Evolutionary conservation across 2,329 filamentous ascomycete species (phyloP).

Genomic region (Sporothrix pallida): DNA sequence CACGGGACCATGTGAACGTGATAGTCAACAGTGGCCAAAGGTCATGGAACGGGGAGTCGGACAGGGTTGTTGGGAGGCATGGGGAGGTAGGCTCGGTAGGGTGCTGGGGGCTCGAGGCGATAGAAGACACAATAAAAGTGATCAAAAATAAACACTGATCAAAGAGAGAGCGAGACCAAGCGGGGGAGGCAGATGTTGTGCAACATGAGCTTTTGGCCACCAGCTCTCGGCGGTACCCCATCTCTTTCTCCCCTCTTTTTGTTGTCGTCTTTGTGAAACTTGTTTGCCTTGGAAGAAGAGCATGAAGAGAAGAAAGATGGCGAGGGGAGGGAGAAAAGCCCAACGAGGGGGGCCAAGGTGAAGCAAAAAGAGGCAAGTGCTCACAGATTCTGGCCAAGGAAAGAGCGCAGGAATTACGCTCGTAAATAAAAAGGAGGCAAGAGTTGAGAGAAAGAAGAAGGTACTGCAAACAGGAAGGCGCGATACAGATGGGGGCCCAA

Average conservation of each 20-base stretch:
- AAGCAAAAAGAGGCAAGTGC: neutral
- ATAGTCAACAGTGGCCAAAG: too few relatives aligned
- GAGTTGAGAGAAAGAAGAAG: too few relatives aligned
- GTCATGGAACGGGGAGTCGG: neutral
- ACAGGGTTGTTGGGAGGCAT: neutral
- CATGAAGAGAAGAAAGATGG: neutral
- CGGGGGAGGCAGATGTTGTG: neutral
- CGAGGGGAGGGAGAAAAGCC: neutral
- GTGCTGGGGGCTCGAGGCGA: neutral
- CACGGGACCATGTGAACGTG: too few relatives aligned
- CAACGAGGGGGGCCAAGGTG: neutral
- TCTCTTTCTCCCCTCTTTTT: neutral
- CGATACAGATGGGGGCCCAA: neutral
- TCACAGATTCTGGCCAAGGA: too few relatives aligned
- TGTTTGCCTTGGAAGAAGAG: neutral
- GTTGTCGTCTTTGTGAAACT: neutral
- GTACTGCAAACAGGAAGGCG: neutral
- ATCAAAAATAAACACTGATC: neutral
- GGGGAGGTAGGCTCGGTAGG: too few relatives aligned
- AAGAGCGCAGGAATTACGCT: too few relatives aligned
- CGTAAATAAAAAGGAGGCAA: too few relatives aligned
- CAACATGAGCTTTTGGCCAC: neutral
- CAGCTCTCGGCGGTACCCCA: neutral
- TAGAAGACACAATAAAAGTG: neutral
- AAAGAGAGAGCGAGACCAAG: constrained; percentile 2